These are phyloP conservation scores for Emergomyces orientalis DNA, from an alignment of 2,329 filamentous ascomycete genomes.

Conservation along the genomic window DNA sequence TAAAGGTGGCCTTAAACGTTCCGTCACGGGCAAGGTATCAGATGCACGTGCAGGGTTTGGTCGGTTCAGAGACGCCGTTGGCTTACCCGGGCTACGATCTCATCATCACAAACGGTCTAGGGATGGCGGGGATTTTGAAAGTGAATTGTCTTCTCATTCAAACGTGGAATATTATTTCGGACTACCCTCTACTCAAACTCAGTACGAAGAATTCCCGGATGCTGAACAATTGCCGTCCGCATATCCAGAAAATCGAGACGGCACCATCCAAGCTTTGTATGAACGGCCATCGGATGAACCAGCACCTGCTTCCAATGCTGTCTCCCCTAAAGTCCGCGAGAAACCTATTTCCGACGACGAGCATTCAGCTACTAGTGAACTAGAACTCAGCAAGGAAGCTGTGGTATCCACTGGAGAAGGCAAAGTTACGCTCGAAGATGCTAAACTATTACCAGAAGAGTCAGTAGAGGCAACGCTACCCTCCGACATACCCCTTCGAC, in stretches of 20 bases:
- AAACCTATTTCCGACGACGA: background rate
- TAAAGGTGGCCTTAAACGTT: conserved; percentile 63
- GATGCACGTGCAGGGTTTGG: conserved; percentile 76
- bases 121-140: conserved; percentile 26
- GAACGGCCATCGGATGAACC: background rate
- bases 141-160: conserved; percentile 23
- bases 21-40: conserved; percentile 66
- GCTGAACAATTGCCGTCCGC: background rate
- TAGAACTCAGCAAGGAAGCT: background rate
- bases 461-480: background rate
- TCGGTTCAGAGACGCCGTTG: conserved; percentile 77
- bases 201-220: background rate
- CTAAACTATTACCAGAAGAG: background rate
- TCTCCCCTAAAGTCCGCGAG: background rate
- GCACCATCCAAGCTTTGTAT: background rate
- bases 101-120: conserved; percentile 33
- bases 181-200: background rate
- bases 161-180: conserved; percentile 26
- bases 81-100: conserved; percentile 36
- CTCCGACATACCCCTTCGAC: conserved; percentile 19
- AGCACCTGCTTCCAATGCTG: background rate
- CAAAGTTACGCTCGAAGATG: background rate
- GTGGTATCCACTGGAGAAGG: background rate
- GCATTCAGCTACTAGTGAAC: background rate
- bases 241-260: background rate